phyloP scores from a whole-genome alignment of 2,329 filamentous ascomycete species.

The Tolypocladium ophioglossoides region DNA sequence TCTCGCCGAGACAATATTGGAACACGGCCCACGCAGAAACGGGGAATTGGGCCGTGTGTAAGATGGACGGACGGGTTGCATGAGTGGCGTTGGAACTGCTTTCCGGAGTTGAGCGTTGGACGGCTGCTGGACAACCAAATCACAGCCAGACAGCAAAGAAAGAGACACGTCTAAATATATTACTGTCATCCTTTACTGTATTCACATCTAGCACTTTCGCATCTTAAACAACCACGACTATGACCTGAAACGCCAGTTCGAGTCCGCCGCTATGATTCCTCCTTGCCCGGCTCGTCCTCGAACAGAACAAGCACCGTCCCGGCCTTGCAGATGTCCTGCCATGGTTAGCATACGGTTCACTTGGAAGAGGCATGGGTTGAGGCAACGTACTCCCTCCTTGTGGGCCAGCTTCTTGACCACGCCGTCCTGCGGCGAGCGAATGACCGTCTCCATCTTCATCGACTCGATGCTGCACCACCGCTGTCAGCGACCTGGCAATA shows the following conservation, averaged over 20 bases:
- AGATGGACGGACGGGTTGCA: neutral
- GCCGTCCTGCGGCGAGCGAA: constrained; percentile 64
- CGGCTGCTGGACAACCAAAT: neutral
- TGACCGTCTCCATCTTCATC: constrained; percentile 86
- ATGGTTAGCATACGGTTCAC: constrained; percentile 7
- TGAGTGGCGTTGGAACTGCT: neutral
- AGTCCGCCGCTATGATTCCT: constrained; percentile 11
- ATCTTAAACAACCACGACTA: neutral
- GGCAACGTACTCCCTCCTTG: constrained; percentile 56
- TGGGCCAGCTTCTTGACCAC: constrained; percentile 63
- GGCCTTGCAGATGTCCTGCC: constrained; percentile 65
- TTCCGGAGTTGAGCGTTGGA: neutral
- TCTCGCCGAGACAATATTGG: neutral
- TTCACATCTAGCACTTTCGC: neutral
- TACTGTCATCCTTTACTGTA: neutral
- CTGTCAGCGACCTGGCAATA: neutral
- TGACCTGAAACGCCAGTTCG: constrained; percentile 6
- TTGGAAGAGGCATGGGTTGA: neutral
- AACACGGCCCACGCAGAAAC: neutral
- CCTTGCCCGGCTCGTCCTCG: constrained; percentile 36
- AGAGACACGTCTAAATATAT: neutral
- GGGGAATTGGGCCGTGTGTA: no score
- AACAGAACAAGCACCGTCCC: constrained; percentile 67
- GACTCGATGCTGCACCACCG: constrained; percentile 55
- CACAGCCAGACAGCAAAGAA: neutral